Conservation (phyloP, 1,139 yeast species). For the Lodderomyces elongisporus region DNA sequence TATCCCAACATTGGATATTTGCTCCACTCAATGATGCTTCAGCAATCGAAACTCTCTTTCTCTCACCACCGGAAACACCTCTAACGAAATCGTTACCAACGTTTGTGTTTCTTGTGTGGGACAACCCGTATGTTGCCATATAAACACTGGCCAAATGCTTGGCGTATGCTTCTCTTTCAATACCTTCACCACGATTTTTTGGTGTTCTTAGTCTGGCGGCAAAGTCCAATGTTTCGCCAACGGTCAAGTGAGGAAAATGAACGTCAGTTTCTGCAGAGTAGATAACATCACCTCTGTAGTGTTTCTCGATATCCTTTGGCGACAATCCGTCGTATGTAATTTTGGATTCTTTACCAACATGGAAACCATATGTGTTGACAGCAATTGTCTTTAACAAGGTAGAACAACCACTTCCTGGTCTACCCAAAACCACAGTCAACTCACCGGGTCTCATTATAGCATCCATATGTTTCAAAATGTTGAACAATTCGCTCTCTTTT, state of each 20-base stretch:
- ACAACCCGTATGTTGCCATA: constrained; percentile 39
- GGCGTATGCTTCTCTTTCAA: constrained; percentile 35
- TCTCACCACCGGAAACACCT: constrained; percentile 43
- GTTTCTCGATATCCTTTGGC: constrained; percentile 41
- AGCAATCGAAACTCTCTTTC: constrained; percentile 44
- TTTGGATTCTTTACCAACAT: constrained; percentile 23
- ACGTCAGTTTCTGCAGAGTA: constrained; percentile 50
- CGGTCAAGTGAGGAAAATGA: constrained; percentile 50
- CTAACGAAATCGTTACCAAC: constrained; percentile 35
- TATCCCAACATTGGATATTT: constrained; percentile 53
- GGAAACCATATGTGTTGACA: constrained; percentile 32
- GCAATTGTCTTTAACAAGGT: constrained; percentile 33
- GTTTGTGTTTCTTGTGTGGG: constrained; percentile 29
- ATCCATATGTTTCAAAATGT: constrained; percentile 33
- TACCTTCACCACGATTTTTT: constrained; percentile 29
- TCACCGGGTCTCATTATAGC: constrained; percentile 32
- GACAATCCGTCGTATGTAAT: constrained; percentile 48
- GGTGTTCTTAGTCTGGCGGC: constrained; percentile 41
- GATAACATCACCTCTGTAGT: constrained; percentile 45
- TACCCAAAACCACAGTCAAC: constrained; percentile 31
- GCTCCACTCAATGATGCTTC: constrained; percentile 36
- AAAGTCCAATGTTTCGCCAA: constrained; percentile 46
- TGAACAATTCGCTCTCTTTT: constrained; percentile 20
- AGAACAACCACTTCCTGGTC: constrained; percentile 37
- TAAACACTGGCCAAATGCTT: constrained; percentile 38